A percentile compares a stretch with the other conserved stretches of the same genome.
Evolutionary conservation across 371 early-diverging fungal species (phyloP).

Genomic region (Coemansia sp.): DNA sequence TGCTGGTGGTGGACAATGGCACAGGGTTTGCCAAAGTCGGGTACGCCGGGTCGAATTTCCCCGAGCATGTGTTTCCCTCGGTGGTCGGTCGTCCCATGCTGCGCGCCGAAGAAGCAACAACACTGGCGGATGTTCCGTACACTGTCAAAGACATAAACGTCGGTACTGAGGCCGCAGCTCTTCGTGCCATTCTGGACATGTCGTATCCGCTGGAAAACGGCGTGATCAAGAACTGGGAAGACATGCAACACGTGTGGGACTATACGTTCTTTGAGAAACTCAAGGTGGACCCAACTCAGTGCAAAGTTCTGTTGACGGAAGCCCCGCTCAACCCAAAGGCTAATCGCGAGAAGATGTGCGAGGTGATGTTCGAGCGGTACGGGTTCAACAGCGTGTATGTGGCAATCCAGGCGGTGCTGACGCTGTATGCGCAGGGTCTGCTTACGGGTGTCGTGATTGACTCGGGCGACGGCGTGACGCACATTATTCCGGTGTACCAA

Average conservation of each 20-base stretch:
- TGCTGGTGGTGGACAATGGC: slow-evolving; percentile 93
- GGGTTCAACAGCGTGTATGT: slow-evolving; percentile 94
- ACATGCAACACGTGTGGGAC: slow-evolving; percentile 97
- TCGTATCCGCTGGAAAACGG: slow-evolving; percentile 98
- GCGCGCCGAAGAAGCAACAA: slow-evolving; percentile 89
- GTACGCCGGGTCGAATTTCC: slow-evolving; percentile 95
- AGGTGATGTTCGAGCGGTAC: slow-evolving; percentile 99
- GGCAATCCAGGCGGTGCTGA: slow-evolving; percentile 96
- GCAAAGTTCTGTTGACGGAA: slow-evolving; percentile 97
- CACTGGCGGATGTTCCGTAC: slow-evolving; percentile 43
- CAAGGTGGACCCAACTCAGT: slow-evolving; percentile 79
- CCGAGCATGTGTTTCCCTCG: slow-evolving; percentile 92
- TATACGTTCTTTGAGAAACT: slow-evolving; percentile 94
- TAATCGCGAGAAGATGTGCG: slow-evolving; percentile 99
- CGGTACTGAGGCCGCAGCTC: slow-evolving; percentile 92
- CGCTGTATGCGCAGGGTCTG: slow-evolving; percentile 98
- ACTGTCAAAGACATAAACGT: slow-evolving; percentile 90
- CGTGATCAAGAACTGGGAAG: slow-evolving; percentile 97
- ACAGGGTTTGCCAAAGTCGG: slow-evolving; percentile 98
- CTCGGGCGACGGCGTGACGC: slow-evolving; percentile 99
- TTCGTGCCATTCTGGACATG: slow-evolving; percentile 88
- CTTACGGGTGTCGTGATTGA: slow-evolving; percentile 99
- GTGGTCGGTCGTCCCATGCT: slow-evolving; percentile 96
- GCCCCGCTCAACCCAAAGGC: slow-evolving; percentile 99
- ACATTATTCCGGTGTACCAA: slow-evolving; percentile 99